phyloP scores from a whole-genome alignment of 768 basidiomycete genomes.

The Lactarius quietus region DNA sequence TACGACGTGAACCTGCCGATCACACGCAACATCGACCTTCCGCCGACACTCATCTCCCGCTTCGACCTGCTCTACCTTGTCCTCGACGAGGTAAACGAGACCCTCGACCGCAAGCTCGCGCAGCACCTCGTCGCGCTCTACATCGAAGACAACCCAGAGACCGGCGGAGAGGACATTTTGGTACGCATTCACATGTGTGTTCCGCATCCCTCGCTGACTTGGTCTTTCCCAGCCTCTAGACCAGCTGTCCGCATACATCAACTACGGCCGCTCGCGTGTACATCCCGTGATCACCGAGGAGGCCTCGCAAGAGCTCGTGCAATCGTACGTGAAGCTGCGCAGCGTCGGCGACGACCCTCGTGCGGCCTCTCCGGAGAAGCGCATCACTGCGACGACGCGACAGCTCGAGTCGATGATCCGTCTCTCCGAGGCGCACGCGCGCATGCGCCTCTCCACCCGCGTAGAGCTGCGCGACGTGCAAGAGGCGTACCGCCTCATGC shows the following conservation, averaged over 20 bases:
- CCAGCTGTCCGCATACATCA: constrained; percentile 90
- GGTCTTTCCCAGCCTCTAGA: constrained; percentile 67
- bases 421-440: constrained; percentile 91
- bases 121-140: constrained; percentile 93
- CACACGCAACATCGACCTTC: constrained; percentile 94
- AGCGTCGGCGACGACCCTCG: constrained; percentile 88
- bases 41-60: constrained; percentile 95
- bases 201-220: background rate
- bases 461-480: constrained; percentile 86
- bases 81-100: constrained; percentile 90
- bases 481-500: constrained; percentile 93
- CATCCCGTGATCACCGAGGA: constrained; percentile 84
- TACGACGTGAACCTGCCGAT: constrained; percentile 92
- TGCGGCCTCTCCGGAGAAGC: constrained; percentile 79
- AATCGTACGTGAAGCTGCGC: constrained; percentile 90
- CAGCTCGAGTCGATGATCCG: constrained; percentile 98
- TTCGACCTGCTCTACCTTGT: constrained; percentile 97
- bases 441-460: constrained; percentile 88
- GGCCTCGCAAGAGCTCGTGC: constrained; percentile 80
- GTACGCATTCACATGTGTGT: constrained; percentile 41
- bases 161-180: constrained; percentile 65
- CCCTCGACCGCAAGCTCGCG: constrained; percentile 78
- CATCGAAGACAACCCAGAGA: constrained; percentile 81
- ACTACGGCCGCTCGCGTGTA: constrained; percentile 83
- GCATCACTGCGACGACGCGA: constrained; percentile 96